These are phyloP conservation scores for Grosmannia penicillata DNA, from an alignment of 2,329 filamentous ascomycete genomes.

Conservation along the genomic window DNA sequence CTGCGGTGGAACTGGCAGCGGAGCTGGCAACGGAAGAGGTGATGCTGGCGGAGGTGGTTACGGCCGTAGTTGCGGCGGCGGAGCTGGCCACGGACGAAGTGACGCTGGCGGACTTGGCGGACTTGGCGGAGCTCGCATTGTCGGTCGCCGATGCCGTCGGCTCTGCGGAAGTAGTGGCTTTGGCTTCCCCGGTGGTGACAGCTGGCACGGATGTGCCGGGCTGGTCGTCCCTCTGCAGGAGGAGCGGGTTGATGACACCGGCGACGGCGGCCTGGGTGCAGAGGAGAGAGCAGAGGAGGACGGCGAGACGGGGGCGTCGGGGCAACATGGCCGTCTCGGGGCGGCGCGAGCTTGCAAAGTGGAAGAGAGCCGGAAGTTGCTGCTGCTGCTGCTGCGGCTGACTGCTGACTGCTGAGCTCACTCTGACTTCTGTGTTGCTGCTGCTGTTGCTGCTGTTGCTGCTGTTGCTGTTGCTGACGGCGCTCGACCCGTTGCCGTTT, in stretches of 20 bases:
- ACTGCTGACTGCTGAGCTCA: too few species aligned
- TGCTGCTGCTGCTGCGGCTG: not conserved
- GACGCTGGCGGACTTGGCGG: too few species aligned
- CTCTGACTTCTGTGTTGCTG: too few species aligned
- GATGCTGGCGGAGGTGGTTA: not conserved
- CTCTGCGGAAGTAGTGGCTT: not conserved
- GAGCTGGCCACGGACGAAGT: too few species aligned
- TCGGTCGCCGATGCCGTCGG: not conserved
- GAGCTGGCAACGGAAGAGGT: not conserved
- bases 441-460: too few species aligned
- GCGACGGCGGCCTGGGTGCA: constrained; percentile 9
- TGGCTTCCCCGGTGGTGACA: not conserved
- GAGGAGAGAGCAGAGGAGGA: constrained; percentile 8
- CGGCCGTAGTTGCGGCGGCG: not conserved
- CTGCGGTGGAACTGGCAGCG: not conserved
- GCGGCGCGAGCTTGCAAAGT: too few species aligned
- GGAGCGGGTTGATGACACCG: constrained; percentile 6
- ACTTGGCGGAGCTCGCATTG: too few species aligned
- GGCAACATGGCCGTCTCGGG: constrained; percentile 9
- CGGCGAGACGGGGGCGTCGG: constrained; percentile 4
- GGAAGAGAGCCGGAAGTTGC: not conserved
- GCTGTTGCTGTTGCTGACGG: too few species aligned
- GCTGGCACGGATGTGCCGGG: not conserved
- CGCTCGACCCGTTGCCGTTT: not conserved
- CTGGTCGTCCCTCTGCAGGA: constrained; percentile 6